phyloP scores from a whole-genome alignment of 331 rosid genomes.

The Quercus phellos region DNA sequence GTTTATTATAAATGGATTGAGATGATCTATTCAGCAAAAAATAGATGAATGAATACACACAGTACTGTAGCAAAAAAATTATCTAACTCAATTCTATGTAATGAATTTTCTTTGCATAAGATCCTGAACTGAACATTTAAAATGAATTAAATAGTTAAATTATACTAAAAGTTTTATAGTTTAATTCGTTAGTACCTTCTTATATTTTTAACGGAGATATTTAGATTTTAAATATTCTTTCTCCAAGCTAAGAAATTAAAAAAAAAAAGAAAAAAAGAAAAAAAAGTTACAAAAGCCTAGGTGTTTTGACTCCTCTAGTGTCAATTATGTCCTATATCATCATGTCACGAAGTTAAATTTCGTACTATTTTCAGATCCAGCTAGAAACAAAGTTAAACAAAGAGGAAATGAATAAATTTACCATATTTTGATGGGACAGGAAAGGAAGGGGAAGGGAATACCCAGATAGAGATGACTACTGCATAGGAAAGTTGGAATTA shows the following conservation, averaged over 20 bases:
- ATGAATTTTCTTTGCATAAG: neutral
- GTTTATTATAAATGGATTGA: constrained; percentile 28
- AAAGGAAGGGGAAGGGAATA: constrained; percentile 4
- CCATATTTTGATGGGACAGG: constrained; percentile 28
- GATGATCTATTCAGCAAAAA: too few species aligned
- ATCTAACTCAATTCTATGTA: neutral
- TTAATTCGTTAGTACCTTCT: too few species aligned
- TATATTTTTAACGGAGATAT: too few species aligned
- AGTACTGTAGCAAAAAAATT: neutral
- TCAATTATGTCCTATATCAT: neutral
- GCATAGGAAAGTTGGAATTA: constrained; percentile 47
- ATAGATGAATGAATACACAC: neutral
- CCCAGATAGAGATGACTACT: constrained; percentile 18
- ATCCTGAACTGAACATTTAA: neutral
- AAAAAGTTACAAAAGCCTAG: neutral
- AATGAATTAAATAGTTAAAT: neutral
- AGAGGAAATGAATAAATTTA: constrained; percentile 20
- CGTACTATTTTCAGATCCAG: neutral
- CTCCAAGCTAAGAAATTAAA: too few species aligned
- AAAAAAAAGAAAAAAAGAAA: too few species aligned
- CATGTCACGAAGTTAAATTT: neutral
- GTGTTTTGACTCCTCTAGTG: neutral
- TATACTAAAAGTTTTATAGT: neutral
- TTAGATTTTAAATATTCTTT: too few species aligned
- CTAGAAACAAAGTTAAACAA: neutral